Conservation (phyloP, 108 stramenopile species). For the Chaetoceros tenuissimus region DNA sequence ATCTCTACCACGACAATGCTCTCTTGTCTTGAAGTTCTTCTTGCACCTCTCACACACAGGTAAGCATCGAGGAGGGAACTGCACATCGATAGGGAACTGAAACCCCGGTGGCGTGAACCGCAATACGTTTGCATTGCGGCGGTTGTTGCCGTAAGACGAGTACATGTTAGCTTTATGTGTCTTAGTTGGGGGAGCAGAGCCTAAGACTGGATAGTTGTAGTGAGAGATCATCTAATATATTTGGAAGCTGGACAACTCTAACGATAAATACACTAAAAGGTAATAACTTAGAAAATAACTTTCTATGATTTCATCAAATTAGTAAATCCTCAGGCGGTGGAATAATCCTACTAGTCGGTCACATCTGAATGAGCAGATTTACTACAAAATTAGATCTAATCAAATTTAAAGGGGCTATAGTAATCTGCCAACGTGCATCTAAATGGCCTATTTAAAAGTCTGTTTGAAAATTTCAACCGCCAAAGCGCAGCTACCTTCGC, state of each 20-base stretch:
- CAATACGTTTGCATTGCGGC: slow-evolving; percentile 24
- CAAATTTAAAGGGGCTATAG: too few relatives aligned
- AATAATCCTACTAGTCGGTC: too few relatives aligned
- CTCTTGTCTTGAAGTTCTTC: slow-evolving; percentile 81
- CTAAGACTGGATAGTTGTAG: not conserved
- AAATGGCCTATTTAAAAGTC: too few relatives aligned
- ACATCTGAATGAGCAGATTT: too few relatives aligned
- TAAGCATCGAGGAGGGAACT: slow-evolving; percentile 68
- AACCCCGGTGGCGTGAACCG: slow-evolving; percentile 67
- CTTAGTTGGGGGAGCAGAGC: not conserved
- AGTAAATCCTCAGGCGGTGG: too few relatives aligned
- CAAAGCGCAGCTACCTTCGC: too few relatives aligned
- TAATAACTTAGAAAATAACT: not conserved
- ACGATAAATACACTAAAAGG: not conserved
- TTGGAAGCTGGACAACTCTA: not conserved
- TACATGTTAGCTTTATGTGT: not conserved
- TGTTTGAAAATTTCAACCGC: too few relatives aligned
- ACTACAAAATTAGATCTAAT: too few relatives aligned
- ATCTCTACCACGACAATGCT: slow-evolving; percentile 74
- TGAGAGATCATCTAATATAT: not conserved
- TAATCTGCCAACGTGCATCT: too few relatives aligned
- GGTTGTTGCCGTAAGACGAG: not conserved
- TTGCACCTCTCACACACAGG: slow-evolving; percentile 79
- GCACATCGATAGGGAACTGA: slow-evolving; percentile 61
- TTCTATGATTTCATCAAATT: not conserved